Percentiles rank a stretch among this genome's conserved stretches.
phyloP scores from a whole-genome alignment of 805 yeast genomes.

The Nakazawaea holstii region DNA sequence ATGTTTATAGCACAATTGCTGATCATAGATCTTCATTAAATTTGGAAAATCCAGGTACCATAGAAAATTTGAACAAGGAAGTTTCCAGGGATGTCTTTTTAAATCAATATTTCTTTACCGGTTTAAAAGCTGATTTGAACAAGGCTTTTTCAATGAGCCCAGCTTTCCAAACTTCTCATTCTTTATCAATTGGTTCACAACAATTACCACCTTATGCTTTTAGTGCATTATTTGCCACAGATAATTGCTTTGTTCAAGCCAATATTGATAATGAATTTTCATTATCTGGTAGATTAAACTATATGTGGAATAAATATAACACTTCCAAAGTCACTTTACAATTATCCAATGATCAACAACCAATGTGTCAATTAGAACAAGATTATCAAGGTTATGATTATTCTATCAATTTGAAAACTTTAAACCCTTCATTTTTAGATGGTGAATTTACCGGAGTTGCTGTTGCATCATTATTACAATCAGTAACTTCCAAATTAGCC shows the following conservation, averaged over 20 bases:
- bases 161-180: constrained; percentile 94
- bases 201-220: constrained; percentile 87
- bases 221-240: constrained; percentile 84
- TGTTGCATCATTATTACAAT: constrained; percentile 86
- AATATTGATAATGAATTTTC: constrained; percentile 83
- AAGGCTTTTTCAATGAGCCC: constrained; percentile 90
- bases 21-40: constrained; percentile 80
- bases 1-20: constrained; percentile 63
- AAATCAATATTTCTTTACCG: constrained; percentile 86
- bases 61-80: constrained; percentile 90
- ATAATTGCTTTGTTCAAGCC: constrained; percentile 83
- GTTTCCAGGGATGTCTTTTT: constrained; percentile 90
- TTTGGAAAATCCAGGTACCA: constrained; percentile 87
- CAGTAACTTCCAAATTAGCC: constrained; percentile 76
- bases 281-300: constrained; percentile 83
- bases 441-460: constrained; percentile 86
- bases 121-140: constrained; percentile 92
- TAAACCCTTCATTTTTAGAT: constrained; percentile 78
- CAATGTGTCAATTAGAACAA: constrained; percentile 94
- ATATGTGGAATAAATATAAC: constrained; percentile 79
- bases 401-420: constrained; percentile 81
- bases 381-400: constrained; percentile 89
- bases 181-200: constrained; percentile 83
- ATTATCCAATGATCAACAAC: constrained; percentile 81
- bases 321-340: constrained; percentile 84